Evolutionary conservation across 768 basidiomycete genomes (phyloP), one percentile per base, ranked within the genome.

Genomic region (Leccinum variicolor): DNA sequence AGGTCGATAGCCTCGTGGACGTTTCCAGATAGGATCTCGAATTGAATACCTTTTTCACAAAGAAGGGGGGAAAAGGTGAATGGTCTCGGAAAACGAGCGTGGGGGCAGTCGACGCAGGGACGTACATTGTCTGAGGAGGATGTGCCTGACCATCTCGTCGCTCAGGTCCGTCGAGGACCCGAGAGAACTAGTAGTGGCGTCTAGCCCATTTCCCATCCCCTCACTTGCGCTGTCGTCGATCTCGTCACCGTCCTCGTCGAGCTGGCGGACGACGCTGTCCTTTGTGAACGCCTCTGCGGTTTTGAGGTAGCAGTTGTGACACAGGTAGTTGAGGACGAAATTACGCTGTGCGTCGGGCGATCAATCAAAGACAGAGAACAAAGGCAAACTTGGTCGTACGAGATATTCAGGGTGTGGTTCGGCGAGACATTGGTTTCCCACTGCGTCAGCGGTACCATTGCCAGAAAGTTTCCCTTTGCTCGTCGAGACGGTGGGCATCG

Each of bases 261-360:
- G 76, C 48, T 84, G 83, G 53, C 79, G 79, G 19, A 85, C 76
- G 8, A 82, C 75, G 57, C 83, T 86, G 52, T 90, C 87, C 43
- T 77, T 75, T 7, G 79, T 77, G 60, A 94, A 90, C 0, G 84
- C 85, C 33, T 78, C 76, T 3, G 89, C 89, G 0, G 92, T 90
- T 39, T 75, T 74, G n/a, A 83, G 81, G 70, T 86, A 90, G 57
- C 86, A 87, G 41, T 83, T 79, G 64, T 92, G 89, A 54, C 82
- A 83, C 1, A 94, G 81, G 66, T 92, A 93, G 64, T 90, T 85
- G 36, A 93, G 75, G 15, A 93, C 86, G 48, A 93, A 73, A 17
- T 79, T 70, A 46, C 85, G 83, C 89, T 91, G 66, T 11, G 56
- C 13, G 58, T 41, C 26, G 46, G 50, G 33, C 49, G 50, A 60